Percentiles rank a stretch among this genome's conserved stretches.
Conservation (phyloP, 1,284 basidiomycete species). For the Hypsizygus ulmarius region DNA sequence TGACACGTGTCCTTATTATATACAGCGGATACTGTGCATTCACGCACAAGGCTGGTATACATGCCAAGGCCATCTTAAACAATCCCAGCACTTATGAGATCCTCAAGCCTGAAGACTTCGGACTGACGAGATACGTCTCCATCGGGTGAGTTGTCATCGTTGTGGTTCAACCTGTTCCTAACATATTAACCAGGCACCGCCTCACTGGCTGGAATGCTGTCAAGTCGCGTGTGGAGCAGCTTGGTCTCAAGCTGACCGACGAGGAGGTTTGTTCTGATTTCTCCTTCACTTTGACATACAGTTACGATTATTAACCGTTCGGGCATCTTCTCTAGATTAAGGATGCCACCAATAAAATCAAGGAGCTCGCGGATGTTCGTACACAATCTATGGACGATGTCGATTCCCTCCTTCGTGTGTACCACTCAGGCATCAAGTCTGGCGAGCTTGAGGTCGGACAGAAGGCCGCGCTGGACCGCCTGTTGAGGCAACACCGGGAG, state of each 20-base stretch:
- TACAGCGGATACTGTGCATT: slow-evolving; percentile 95
- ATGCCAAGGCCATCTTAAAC: slow-evolving; percentile 99
- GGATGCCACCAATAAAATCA: slow-evolving; percentile 99
- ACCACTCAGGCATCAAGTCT: slow-evolving; percentile 86
- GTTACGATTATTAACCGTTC: slow-evolving; percentile 2
- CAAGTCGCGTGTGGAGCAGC: slow-evolving; percentile 98
- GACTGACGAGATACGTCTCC: slow-evolving; percentile 95
- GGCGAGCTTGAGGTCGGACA: slow-evolving; percentile 88
- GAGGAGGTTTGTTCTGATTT: slow-evolving; percentile 56
- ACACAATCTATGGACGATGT: slow-evolving; percentile 99
- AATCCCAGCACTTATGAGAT: slow-evolving; percentile 99
- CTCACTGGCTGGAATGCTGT: slow-evolving; percentile 98
- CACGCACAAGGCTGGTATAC: slow-evolving; percentile 99
- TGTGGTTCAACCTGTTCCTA: slow-evolving; percentile 9
- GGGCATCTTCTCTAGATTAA: slow-evolving; percentile 60
- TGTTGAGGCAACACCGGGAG: slow-evolving; percentile 76
- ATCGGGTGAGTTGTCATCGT: slow-evolving; percentile 66
- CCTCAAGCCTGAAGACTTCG: slow-evolving; percentile 97
- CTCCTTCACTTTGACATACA: neutral
- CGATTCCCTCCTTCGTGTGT: slow-evolving; percentile 93
- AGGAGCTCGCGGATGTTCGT: slow-evolving; percentile 97
- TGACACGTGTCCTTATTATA: slow-evolving; percentile 7
- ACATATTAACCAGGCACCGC: slow-evolving; percentile 61
- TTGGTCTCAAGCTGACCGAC: slow-evolving; percentile 83
- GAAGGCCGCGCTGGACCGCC: slow-evolving; percentile 80